phyloP scores from a whole-genome alignment of 208 protist genomes.

The Wallacemonas rigidus region DNA sequence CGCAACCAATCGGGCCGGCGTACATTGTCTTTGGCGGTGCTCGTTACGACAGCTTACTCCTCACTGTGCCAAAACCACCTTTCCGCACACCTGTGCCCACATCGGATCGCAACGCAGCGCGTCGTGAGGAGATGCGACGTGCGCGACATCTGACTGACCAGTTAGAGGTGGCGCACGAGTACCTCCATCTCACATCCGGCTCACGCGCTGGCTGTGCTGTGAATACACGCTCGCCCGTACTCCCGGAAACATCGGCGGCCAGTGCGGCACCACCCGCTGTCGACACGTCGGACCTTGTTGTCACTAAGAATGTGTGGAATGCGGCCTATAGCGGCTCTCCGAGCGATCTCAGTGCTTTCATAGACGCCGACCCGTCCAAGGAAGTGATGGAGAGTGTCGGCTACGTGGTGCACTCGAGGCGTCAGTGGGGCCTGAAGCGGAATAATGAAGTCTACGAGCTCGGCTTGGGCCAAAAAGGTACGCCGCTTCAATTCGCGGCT shows the following conservation, averaged over 20 bases:
- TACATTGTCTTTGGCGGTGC: slow-evolving; percentile 84
- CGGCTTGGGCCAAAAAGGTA: slow-evolving; percentile 77
- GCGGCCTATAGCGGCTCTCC: slow-evolving; percentile 67
- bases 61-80: slow-evolving; percentile 12
- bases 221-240: not conserved
- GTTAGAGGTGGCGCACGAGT: slow-evolving; percentile 70
- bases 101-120: not conserved
- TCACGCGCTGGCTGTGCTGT: not conserved
- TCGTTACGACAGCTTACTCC: slow-evolving; percentile 49
- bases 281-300: slow-evolving; percentile 23
- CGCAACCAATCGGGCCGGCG: slow-evolving; percentile 49
- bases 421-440: slow-evolving; percentile 74
- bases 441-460: slow-evolving; percentile 43
- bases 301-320: slow-evolving; percentile 75
- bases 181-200: slow-evolving; percentile 47
- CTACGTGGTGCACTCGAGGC: slow-evolving; percentile 60
- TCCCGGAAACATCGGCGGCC: not conserved
- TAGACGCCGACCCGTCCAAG: slow-evolving; percentile 42
- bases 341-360: slow-evolving; percentile 40
- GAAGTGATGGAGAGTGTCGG: slow-evolving; percentile 41
- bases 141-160: slow-evolving; percentile 70
- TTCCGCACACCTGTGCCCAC: not conserved
- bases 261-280: not conserved
- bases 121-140: slow-evolving; percentile 27
- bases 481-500: slow-evolving; percentile 80